Evolutionary conservation across 2,329 filamentous ascomycete species (phyloP).

Genomic region (Onygena corvina): DNA sequence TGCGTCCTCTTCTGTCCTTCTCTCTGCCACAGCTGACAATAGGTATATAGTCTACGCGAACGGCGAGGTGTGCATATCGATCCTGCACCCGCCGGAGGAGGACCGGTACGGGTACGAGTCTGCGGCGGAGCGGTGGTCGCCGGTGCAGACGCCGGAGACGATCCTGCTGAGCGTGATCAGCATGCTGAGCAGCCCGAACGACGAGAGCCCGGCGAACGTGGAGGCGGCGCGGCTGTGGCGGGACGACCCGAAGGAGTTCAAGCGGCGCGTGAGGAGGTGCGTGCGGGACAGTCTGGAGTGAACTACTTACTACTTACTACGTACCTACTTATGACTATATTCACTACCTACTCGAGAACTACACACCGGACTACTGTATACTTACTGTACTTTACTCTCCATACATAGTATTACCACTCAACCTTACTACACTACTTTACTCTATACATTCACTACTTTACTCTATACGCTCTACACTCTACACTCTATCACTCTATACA

Average conservation of each 20-base stretch:
- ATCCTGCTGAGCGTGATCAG: constrained; percentile 87
- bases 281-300: constrained; percentile 69
- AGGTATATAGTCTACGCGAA: constrained; percentile 56
- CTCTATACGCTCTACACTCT: no score
- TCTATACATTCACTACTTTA: no score
- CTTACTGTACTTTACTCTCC: no score
- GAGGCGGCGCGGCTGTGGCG: constrained; percentile 83
- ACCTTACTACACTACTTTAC: no score
- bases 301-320: no score
- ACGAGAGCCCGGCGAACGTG: constrained; percentile 89
- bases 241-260: constrained; percentile 67
- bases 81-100: constrained; percentile 88
- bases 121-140: constrained; percentile 82
- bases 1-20: constrained; percentile 26
- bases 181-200: constrained; percentile 83
- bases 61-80: constrained; percentile 90
- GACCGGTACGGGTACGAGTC: constrained; percentile 90
- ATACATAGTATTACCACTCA: no score
- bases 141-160: constrained; percentile 88
- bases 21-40: constrained; percentile 6
- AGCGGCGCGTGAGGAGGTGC: constrained; percentile 62
- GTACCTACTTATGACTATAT: no score
- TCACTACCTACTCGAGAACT: no score
- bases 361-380: no score
- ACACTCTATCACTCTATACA: no score